Evolutionary conservation across 176 grass and related monocot species (phyloP).

Genomic region (Zoysia pacifica): DNA sequence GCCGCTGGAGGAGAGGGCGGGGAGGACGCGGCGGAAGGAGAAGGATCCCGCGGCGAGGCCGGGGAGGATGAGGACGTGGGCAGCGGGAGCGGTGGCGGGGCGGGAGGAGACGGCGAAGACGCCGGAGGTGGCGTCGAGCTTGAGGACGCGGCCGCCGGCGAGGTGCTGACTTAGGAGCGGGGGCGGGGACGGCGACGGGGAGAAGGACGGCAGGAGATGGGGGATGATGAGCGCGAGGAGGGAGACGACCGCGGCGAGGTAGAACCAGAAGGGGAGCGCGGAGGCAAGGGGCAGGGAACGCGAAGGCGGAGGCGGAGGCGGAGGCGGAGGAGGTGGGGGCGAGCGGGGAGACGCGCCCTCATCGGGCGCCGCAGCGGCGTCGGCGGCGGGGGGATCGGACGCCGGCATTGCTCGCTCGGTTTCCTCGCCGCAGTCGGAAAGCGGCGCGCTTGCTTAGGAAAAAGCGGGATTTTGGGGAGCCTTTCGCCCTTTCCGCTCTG

Average conservation of each 20-base stretch:
- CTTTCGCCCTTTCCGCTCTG: background rate
- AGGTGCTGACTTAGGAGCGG: constrained; percentile 43
- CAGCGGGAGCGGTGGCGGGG: constrained; percentile 25
- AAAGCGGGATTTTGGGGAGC: background rate
- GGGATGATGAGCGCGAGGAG: constrained; percentile 63
- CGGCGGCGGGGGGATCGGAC: background rate
- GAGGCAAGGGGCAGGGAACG: constrained; percentile 16
- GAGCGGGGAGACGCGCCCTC: background rate
- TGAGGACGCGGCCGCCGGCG: constrained; percentile 52
- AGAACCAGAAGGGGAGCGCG: constrained; percentile 78
- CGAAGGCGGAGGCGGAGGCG: background rate
- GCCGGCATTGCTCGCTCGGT: constrained; percentile 29
- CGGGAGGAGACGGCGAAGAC: constrained; percentile 56
- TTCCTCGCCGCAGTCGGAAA: constrained; percentile 24
- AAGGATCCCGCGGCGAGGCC: constrained; percentile 66
- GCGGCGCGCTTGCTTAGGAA: constrained; percentile 28
- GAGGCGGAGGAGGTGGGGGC: background rate
- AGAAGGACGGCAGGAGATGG: constrained; percentile 25
- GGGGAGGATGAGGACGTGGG: constrained; percentile 56
- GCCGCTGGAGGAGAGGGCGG: constrained; percentile 36
- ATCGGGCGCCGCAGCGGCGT: background rate
- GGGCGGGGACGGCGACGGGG: constrained; percentile 35
- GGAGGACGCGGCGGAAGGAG: constrained; percentile 65
- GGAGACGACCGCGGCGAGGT: constrained; percentile 63
- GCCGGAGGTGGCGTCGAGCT: constrained; percentile 41